A percentile compares a stretch with the other conserved stretches of the same genome.
phyloP scores from a whole-genome alignment of 805 yeast genomes.

The Candida fluviatilis region DNA sequence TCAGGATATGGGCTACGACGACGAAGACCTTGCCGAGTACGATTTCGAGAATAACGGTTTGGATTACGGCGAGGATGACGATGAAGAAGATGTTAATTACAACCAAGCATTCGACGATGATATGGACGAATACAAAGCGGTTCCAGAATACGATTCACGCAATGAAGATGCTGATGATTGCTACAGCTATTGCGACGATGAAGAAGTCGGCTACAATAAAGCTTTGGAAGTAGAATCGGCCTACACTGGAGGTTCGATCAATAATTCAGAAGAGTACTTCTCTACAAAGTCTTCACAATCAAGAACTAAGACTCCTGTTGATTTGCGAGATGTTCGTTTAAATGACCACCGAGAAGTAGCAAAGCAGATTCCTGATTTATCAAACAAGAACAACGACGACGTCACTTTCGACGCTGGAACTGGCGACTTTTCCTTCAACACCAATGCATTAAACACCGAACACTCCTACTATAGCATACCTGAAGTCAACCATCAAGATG shows the following conservation, averaged over 20 bases:
- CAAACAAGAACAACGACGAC: too few relatives aligned
- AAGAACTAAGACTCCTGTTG: too few relatives aligned
- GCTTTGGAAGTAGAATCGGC: conserved; percentile 5
- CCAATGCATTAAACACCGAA: too few relatives aligned
- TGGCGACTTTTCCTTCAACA: too few relatives aligned
- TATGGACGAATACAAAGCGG: conserved; percentile 4
- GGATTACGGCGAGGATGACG: conserved; percentile 19
- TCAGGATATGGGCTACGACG: conserved; percentile 27
- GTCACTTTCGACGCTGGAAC: too few relatives aligned
- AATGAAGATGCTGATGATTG: conserved; percentile 1
- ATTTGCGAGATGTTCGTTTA: too few relatives aligned
- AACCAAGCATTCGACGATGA: conserved; percentile 7
- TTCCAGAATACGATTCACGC: background rate
- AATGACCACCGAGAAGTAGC: too few relatives aligned
- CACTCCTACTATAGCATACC: too few relatives aligned
- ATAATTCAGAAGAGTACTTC: background rate
- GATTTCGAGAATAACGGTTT: conserved; percentile 42
- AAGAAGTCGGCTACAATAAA: background rate
- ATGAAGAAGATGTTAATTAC: conserved; percentile 1
- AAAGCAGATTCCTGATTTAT: too few relatives aligned
- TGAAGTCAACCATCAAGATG: too few relatives aligned
- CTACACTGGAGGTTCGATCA: too few relatives aligned
- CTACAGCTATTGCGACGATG: conserved; percentile 4
- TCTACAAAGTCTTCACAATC: background rate
- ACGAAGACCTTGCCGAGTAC: conserved; percentile 32